Conservation (phyloP, 1,139 yeast genomes). For the Pneumocystis jirovecii region DNA sequence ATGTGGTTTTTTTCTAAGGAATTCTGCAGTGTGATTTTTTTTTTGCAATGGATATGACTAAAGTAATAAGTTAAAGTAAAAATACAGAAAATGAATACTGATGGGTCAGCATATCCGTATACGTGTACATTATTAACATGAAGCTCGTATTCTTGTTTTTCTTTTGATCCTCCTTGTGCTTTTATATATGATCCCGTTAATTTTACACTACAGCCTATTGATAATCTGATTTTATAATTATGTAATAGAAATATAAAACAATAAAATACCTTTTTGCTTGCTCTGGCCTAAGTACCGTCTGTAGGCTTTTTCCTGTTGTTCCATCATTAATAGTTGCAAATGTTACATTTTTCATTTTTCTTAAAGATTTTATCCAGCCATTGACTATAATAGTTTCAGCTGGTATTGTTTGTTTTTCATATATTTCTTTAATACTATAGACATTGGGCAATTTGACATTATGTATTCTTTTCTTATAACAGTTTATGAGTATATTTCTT, state of each 20-base stretch:
- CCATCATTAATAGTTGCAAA: constrained; percentile 77
- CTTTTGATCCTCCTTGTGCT: neutral
- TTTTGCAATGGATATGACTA: constrained; percentile 72
- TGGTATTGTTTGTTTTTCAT: neutral
- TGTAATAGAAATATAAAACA: neutral
- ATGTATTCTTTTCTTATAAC: neutral
- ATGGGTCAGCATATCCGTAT: constrained; percentile 28
- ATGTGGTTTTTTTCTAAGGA: constrained; percentile 47
- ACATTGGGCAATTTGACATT: neutral
- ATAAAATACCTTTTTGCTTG: constrained; percentile 16
- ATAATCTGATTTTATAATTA: constrained; percentile 16
- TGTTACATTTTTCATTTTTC: constrained; percentile 59
- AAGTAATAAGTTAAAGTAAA: neutral
- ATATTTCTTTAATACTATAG: neutral
- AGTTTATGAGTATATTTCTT: neutral
- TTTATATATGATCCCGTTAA: constrained; percentile 28
- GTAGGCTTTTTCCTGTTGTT: constrained; percentile 38
- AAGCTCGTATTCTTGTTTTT: constrained; percentile 12
- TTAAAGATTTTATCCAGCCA: constrained; percentile 67
- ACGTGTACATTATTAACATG: constrained; percentile 17
- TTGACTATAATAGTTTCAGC: constrained; percentile 7
- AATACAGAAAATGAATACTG: neutral
- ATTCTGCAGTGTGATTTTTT: constrained; percentile 51
- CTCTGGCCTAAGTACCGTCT: constrained; percentile 35
- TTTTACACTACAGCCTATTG: constrained; percentile 34